phyloP scores from a whole-genome alignment of 23 red algal genomes.

The Gracilariopsis chorda region DNA sequence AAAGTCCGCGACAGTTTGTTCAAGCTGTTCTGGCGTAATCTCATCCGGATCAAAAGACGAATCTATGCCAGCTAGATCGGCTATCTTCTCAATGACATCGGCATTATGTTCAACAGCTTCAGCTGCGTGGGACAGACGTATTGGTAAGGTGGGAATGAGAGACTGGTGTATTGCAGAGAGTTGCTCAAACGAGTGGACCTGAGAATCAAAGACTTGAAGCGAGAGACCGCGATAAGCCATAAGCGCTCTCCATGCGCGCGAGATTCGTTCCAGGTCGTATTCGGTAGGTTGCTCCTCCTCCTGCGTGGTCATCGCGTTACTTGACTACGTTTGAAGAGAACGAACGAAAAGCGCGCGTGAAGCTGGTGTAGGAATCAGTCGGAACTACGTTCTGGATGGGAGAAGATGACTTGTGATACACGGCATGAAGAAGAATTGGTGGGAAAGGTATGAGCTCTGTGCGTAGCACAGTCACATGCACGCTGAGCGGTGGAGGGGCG shows the following conservation, averaged over 20 bases:
- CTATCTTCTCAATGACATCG: conserved; percentile 52
- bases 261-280: conserved; percentile 40
- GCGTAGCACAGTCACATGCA: no score
- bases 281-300: conserved; percentile 5
- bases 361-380: no score
- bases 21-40: background rate
- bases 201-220: conserved; percentile 58
- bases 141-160: conserved; percentile 41
- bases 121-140: conserved; percentile 60
- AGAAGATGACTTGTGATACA: no score
- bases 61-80: conserved; percentile 39
- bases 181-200: conserved; percentile 29
- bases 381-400: no score
- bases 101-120: conserved; percentile 74
- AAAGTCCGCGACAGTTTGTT: conserved; percentile 60
- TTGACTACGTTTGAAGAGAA: no score
- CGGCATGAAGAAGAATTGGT: no score
- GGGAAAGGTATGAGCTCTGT: no score
- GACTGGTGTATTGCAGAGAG: conserved; percentile 11
- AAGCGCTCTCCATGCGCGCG: conserved; percentile 52
- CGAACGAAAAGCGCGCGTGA: no score
- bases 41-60: conserved; percentile 24
- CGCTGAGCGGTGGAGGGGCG: no score
- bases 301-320: background rate
- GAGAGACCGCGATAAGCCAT: conserved; percentile 58